These are phyloP conservation scores for Volvariella surrecta DNA, from an alignment of 1,284 basidiomycete species.

Conservation along the genomic window DNA sequence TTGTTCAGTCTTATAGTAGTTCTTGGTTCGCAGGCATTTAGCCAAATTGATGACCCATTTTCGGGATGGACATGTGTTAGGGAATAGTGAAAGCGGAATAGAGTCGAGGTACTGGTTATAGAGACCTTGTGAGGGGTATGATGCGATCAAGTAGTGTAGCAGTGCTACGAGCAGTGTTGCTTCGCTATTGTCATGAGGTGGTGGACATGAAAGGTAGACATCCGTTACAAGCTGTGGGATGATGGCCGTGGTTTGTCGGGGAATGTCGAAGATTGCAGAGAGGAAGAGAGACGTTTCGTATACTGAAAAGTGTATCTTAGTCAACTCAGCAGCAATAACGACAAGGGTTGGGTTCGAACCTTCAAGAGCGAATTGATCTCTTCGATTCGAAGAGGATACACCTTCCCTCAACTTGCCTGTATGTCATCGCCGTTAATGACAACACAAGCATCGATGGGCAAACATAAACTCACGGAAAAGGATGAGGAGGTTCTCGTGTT, in stretches of 20 bases:
- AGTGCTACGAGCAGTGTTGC: conserved; percentile 35
- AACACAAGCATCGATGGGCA: background rate
- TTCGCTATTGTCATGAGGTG: conserved; percentile 19
- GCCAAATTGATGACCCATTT: conserved; percentile 43
- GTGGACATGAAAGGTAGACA: conserved; percentile 27
- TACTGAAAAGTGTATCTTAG: conserved; percentile 26
- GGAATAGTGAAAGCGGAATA: conserved; percentile 30
- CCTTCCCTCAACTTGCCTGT: conserved; percentile 68
- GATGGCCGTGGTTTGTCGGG: conserved; percentile 49
- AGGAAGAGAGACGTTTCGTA: conserved; percentile 67
- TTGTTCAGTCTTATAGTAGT: conserved; percentile 41
- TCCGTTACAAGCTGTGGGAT: conserved; percentile 47
- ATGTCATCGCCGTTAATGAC: conserved; percentile 3
- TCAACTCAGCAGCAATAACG: background rate
- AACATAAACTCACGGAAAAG: conserved; percentile 47
- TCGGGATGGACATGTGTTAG: conserved; percentile 22
- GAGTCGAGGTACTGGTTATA: conserved; percentile 39
- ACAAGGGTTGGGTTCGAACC: conserved; percentile 27
- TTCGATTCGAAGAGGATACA: conserved; percentile 45
- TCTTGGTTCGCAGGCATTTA: conserved; percentile 35
- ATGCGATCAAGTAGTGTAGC: conserved; percentile 42
- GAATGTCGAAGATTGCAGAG: conserved; percentile 47
- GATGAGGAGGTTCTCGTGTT: conserved; percentile 59
- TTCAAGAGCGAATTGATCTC: conserved; percentile 53
- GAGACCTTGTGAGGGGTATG: conserved; percentile 51